Conservation (phyloP, 208 protist genomes). For the Trichomonas tenax region DNA sequence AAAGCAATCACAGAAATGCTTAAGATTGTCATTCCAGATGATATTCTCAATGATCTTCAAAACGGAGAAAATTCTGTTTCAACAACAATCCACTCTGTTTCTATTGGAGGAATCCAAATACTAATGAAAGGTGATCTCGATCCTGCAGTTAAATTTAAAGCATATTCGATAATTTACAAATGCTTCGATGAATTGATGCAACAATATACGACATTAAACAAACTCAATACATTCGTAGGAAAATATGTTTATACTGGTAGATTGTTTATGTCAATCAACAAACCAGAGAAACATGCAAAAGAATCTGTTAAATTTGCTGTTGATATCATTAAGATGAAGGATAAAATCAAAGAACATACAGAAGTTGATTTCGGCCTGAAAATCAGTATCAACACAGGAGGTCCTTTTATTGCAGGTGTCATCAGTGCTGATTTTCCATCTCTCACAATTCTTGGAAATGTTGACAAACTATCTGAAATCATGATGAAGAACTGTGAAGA, state of each 20-base stretch:
- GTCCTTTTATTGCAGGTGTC: background rate
- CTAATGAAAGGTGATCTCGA: background rate
- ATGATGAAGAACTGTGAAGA: background rate
- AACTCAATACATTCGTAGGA: background rate
- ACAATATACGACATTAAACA: background rate
- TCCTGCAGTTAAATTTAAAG: background rate
- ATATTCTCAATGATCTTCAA: background rate
- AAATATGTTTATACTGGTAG: background rate
- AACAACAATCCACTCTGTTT: background rate
- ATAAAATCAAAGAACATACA: background rate
- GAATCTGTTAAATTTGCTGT: background rate
- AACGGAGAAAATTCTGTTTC: background rate
- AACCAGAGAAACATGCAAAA: slow-evolving; percentile 4
- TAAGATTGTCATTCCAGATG: background rate
- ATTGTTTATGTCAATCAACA: background rate
- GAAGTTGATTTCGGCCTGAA: background rate
- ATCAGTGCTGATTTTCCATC: background rate
- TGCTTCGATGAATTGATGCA: background rate
- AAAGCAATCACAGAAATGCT: background rate
- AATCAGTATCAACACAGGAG: background rate
- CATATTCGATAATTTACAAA: background rate
- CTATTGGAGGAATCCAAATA: background rate
- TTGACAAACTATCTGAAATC: background rate
- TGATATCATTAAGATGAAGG: background rate
- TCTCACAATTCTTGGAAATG: background rate